These are phyloP conservation scores for Madurella fahalii DNA, from an alignment of 2,329 filamentous ascomycete genomes.

Conservation along the genomic window DNA sequence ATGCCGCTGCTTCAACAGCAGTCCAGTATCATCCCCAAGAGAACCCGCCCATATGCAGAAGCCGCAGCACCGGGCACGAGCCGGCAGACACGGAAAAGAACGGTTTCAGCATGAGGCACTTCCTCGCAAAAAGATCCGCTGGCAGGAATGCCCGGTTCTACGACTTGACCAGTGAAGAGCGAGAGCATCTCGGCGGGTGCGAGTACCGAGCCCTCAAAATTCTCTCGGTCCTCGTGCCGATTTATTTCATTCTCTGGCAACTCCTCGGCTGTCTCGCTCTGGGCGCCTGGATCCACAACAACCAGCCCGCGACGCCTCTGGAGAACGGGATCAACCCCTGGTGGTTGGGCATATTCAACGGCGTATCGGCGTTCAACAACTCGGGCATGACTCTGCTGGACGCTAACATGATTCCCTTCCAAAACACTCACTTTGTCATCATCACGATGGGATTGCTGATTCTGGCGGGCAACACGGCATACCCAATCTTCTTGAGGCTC, in stretches of 20 bases:
- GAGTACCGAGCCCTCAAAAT: conserved; percentile 61
- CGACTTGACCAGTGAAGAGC: conserved; percentile 48
- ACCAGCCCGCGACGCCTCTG: conserved; percentile 45
- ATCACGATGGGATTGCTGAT: conserved; percentile 54
- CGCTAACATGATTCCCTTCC: conserved; percentile 61
- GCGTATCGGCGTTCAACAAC: conserved; percentile 66
- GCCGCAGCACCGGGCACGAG: neutral
- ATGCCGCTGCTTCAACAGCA: conserved; percentile 9
- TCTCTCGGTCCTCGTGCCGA: conserved; percentile 54
- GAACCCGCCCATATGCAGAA: conserved; percentile 10
- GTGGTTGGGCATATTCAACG: conserved; percentile 67
- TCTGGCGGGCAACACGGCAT: conserved; percentile 63
- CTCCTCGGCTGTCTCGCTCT: conserved; percentile 55
- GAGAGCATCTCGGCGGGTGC: conserved; percentile 56
- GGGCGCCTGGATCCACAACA: conserved; percentile 54
- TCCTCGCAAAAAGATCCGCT: conserved; percentile 37
- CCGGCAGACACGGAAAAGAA: conserved; percentile 10
- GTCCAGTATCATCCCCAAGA: neutral
- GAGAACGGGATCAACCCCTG: conserved; percentile 60
- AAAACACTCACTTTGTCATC: conserved; percentile 47
- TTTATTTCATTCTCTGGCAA: conserved; percentile 59
- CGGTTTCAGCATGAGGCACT: conserved; percentile 27
- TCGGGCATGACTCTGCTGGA: conserved; percentile 66
- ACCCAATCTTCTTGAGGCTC: conserved; percentile 59
- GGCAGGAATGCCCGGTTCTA: conserved; percentile 54